These are phyloP conservation scores for Crithidia expoeki DNA, from an alignment of 208 protist genomes.

Conservation along the genomic window DNA sequence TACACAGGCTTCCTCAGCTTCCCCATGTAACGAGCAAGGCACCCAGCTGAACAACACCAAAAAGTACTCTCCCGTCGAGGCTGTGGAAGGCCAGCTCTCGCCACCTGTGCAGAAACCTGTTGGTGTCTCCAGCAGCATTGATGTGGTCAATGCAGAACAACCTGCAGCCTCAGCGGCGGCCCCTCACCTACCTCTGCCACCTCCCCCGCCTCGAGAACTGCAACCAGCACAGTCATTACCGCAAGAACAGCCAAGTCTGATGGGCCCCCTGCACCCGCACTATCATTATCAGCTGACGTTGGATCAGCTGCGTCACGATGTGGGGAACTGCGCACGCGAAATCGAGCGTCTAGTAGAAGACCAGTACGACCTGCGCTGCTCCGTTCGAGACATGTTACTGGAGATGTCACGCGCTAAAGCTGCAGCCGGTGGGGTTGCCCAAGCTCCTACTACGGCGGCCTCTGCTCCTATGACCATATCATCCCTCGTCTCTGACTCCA, in stretches of 20 bases:
- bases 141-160: not conserved
- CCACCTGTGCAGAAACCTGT: not conserved
- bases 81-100: not conserved
- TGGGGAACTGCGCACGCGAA: conserved; percentile 32
- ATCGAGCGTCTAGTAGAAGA: conserved; percentile 45
- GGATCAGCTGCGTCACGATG: conserved; percentile 37
- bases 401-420: not conserved
- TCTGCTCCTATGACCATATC: too few species aligned
- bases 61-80: not conserved
- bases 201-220: too few species aligned
- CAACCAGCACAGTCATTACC: not conserved
- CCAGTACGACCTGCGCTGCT: conserved; percentile 27
- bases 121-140: not conserved
- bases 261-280: not conserved
- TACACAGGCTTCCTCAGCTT: not conserved
- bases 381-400: conserved; percentile 6
- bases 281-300: not conserved
- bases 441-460: too few species aligned
- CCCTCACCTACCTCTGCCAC: not conserved
- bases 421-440: too few species aligned
- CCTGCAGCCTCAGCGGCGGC: not conserved
- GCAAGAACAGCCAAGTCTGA: not conserved
- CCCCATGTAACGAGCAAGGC: not conserved
- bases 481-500: not conserved
- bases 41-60: not conserved